Percentiles rank a stretch among this genome's conserved stretches.
Evolutionary conservation across 495 filamentous ascomycete genomes (phyloP).

Genomic region (Aspergillus heteromorphus): DNA sequence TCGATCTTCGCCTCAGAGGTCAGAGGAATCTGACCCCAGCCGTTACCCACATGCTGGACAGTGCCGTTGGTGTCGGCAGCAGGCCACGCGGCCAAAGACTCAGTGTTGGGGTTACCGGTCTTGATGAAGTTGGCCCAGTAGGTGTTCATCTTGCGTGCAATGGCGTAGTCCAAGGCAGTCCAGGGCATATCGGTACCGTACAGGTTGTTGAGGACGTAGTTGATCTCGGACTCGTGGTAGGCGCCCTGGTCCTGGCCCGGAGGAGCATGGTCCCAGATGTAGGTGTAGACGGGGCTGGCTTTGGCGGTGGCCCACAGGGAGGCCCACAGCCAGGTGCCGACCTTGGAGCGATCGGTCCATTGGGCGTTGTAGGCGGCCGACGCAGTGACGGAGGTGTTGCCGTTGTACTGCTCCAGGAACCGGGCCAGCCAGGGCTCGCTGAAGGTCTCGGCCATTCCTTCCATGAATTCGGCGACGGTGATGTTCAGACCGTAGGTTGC

Average conservation of each 20-base stretch:
- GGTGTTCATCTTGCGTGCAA: constrained; percentile 10
- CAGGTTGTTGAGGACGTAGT: constrained; percentile 18
- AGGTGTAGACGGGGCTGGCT: constrained; percentile 3
- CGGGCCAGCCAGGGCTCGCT: not conserved
- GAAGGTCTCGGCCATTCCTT: constrained; percentile 1
- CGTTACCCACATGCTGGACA: not conserved
- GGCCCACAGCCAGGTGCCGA: constrained; percentile 10
- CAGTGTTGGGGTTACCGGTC: constrained; percentile 9
- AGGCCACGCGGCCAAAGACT: constrained; percentile 1
- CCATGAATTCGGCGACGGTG: not conserved
- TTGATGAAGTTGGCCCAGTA: constrained; percentile 23
- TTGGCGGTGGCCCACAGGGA: not conserved
- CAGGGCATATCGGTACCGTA: constrained; percentile 14
- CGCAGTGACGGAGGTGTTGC: not conserved
- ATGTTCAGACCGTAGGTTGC: constrained; percentile 4
- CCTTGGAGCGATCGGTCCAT: constrained; percentile 8
- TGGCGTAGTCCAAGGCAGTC: constrained; percentile 11
- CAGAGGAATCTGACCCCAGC: not conserved
- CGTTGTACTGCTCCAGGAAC: constrained; percentile 6
- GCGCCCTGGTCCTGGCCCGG: constrained; percentile 14
- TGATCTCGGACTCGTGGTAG: constrained; percentile 17
- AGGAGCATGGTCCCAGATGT: constrained; percentile 12
- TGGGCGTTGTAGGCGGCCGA: constrained; percentile 7
- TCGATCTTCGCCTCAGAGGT: not conserved
- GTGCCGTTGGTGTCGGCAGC: not conserved